Percentiles rank a stretch among this genome's conserved stretches.
phyloP scores from a whole-genome alignment of 805 yeast species.

The Kockiozyma suomiensis region DNA sequence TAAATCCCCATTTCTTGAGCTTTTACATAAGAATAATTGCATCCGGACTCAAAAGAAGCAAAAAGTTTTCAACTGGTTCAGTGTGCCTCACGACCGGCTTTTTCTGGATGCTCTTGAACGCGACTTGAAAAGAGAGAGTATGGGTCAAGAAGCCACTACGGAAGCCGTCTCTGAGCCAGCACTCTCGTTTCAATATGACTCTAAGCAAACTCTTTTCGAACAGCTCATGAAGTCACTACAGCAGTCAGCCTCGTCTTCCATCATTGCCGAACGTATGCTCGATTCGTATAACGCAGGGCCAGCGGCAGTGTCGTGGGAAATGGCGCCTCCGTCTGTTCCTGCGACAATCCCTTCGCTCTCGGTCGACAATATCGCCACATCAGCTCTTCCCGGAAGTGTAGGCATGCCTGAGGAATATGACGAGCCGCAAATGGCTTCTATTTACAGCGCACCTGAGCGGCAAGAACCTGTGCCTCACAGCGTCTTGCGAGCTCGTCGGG shows the following conservation, averaged over 20 bases:
- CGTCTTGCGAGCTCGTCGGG: neutral
- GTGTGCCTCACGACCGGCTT: slow-evolving; percentile 89
- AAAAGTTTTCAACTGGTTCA: slow-evolving; percentile 94
- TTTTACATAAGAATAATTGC: slow-evolving; percentile 82
- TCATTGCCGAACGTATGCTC: slow-evolving; percentile 31
- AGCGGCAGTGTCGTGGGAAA: slow-evolving; percentile 17
- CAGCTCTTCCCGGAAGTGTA: neutral
- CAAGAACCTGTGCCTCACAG: slow-evolving; percentile 1
- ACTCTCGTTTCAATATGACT: slow-evolving; percentile 67
- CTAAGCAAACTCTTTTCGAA: slow-evolving; percentile 42
- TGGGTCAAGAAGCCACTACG: slow-evolving; percentile 68
- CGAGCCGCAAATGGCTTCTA: neutral
- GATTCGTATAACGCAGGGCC: slow-evolving; percentile 32
- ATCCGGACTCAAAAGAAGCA: slow-evolving; percentile 94
- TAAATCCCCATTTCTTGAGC: slow-evolving; percentile 78
- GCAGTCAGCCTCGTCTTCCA: slow-evolving; percentile 27
- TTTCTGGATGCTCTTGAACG: slow-evolving; percentile 93
- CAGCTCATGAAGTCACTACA: slow-evolving; percentile 40
- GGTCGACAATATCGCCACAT: neutral
- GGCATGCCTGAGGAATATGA: neutral
- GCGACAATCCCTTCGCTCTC: neutral
- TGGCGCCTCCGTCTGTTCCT: slow-evolving; percentile 17
- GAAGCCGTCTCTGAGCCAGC: slow-evolving; percentile 77
- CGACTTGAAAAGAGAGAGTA: slow-evolving; percentile 76
- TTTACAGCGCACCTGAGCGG: neutral